Evolutionary conservation across 148 eudicot genomes (phyloP), one percentile per base, ranked within the genome.

Genomic region (Camellia japonica): DNA sequence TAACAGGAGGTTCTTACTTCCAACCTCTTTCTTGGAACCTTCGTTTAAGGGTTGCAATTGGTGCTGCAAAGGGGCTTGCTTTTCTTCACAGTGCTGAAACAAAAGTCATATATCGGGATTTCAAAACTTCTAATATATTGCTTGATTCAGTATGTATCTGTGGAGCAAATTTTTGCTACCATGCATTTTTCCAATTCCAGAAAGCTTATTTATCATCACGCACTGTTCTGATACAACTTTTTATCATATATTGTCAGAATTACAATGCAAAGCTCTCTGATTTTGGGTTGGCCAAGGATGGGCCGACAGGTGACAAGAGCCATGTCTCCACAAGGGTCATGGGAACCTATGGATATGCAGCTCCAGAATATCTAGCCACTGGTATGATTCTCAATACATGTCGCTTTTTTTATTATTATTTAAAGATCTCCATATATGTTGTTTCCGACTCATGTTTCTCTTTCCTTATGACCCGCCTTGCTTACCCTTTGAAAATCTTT

Each of bases 281-380:
- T 86, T 93, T 93, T 68, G 97, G 97, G 49, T 81, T 93, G 84
- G 97, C 97, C 70, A 93, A 93, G 86, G 95, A 91, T 65, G 97
- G 90, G 7, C 97, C 97, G 12, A 82, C 86, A 6, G 97, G 93
- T 0, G 95, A 89, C 83, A 85, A 90, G 83, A 90, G 93, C 79
- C 95, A 93, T 76, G 97, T 93, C 46, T 91, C 97, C 5, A 93
- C 97, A 10, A 86, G 97, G 73, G 91, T 93, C 46, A 89, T 91
- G 91, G 95, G 97, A 12, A 91, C 95, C 77, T 91, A 91, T 60
- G 97, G 97, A 73, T 93, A 93, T 84, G 95, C 97, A 68, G 97
- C 95, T 73, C 97, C 97, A 0, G 97, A 93, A 77, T 93, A 91
- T 87, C 85, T 93, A 64, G 93, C 95, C 11, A 93, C 97, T 58